phyloP scores from a whole-genome alignment of 2,329 filamentous ascomycete species.

The Aspergillus persii region DNA sequence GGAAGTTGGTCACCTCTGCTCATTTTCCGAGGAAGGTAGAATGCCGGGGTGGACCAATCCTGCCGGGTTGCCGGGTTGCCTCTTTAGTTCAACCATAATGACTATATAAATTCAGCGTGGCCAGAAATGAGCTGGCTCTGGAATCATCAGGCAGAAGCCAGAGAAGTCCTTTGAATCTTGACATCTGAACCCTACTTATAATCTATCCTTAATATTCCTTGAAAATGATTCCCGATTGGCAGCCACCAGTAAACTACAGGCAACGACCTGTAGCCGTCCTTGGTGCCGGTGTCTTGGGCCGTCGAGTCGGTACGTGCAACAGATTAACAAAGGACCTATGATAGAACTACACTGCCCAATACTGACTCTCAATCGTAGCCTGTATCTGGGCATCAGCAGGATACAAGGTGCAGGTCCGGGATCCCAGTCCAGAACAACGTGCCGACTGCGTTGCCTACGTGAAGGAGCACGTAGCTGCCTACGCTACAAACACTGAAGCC shows the following conservation, averaged over 20 bases:
- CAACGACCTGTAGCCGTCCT: conserved; percentile 42
- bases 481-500: conserved; percentile 27
- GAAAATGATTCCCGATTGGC: conserved; percentile 21
- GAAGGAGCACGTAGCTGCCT: conserved; percentile 31
- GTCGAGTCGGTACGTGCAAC: conserved; percentile 34
- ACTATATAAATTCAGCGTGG: too few species aligned
- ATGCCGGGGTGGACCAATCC: too few species aligned
- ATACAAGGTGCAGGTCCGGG: conserved; percentile 29
- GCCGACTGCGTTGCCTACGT: conserved; percentile 33
- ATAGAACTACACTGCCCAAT: too few species aligned
- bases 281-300: conserved; percentile 43
- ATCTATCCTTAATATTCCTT: background rate
- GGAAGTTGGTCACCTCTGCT: too few species aligned
- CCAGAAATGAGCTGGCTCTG: too few species aligned
- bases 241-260: conserved; percentile 27
- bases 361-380: conserved; percentile 9
- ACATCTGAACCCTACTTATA: too few species aligned
- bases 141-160: too few species aligned
- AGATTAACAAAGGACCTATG: too few species aligned
- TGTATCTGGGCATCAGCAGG: conserved; percentile 36
- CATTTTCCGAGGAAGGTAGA: too few species aligned
- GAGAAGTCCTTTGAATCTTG: too few species aligned
- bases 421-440: conserved; percentile 32
- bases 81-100: too few species aligned
- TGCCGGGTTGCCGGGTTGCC: too few species aligned